A percentile compares a stretch with the other conserved stretches of the same genome.
Evolutionary conservation across 1,139 yeast species (phyloP).

Genomic region (Candida anutae): DNA sequence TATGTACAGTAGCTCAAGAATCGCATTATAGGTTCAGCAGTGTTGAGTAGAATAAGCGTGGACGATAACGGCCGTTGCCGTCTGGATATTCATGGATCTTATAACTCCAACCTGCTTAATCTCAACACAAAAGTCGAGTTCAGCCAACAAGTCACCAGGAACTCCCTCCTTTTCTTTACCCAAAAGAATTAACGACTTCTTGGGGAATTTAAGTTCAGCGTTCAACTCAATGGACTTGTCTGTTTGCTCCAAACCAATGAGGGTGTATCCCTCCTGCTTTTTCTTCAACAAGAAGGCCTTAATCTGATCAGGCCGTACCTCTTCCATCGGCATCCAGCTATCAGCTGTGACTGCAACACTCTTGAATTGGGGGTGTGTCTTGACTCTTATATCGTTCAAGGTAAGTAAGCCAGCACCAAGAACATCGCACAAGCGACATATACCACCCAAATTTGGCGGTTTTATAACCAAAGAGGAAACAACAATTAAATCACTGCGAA

Average conservation of each 20-base stretch:
- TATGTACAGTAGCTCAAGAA: conserved; percentile 2
- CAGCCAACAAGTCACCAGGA: conserved; percentile 78
- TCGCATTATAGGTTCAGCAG: conserved; percentile 16
- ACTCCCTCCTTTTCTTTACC: conserved; percentile 91
- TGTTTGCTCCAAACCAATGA: conserved; percentile 89
- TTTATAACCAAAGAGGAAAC: conserved; percentile 87
- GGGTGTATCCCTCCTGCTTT: conserved; percentile 73
- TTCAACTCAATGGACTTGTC: conserved; percentile 72
- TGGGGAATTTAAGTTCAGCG: conserved; percentile 60
- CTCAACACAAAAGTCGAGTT: conserved; percentile 80
- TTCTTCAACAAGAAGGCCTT: conserved; percentile 49
- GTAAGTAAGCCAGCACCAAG: conserved; percentile 83
- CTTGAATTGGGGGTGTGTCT: conserved; percentile 62
- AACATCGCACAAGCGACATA: conserved; percentile 86
- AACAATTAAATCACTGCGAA: conserved; percentile 72
- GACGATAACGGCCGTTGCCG: conserved; percentile 90
- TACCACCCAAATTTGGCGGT: conserved; percentile 89
- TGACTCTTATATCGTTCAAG: conserved; percentile 59
- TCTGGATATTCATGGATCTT: conserved; percentile 92
- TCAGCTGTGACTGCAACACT: conserved; percentile 93
- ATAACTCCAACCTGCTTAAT: conserved; percentile 89
- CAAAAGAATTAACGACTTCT: conserved; percentile 65
- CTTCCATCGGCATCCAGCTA: conserved; percentile 91
- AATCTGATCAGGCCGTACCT: conserved; percentile 56
- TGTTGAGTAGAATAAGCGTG: conserved; percentile 86